Conservation (phyloP, 2,329 filamentous ascomycete genomes). For the Pyrenochaeta sp. region DNA sequence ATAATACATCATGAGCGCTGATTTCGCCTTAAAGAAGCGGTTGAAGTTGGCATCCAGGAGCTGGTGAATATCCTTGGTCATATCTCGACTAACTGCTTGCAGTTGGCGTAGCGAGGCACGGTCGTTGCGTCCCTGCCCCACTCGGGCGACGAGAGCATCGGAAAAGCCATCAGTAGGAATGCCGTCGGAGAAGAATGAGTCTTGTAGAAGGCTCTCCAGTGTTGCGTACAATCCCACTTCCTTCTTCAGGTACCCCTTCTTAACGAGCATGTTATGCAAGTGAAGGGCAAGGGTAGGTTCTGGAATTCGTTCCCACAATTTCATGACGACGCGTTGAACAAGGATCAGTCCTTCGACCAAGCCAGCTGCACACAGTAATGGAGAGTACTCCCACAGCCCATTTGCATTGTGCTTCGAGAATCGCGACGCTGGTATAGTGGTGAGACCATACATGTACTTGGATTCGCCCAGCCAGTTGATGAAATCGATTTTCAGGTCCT, state of each 20-base stretch:
- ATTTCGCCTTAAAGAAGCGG: slow-evolving; percentile 16
- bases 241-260: slow-evolving; percentile 51
- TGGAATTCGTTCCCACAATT: slow-evolving; percentile 52
- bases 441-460: slow-evolving; percentile 47
- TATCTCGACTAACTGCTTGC: slow-evolving; percentile 10
- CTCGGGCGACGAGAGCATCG: slow-evolving; percentile 1
- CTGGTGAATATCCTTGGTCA: slow-evolving; percentile 13
- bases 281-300: slow-evolving; percentile 55
- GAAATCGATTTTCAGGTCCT: slow-evolving; percentile 42
- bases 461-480: slow-evolving; percentile 51
- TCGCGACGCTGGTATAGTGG: slow-evolving; percentile 50
- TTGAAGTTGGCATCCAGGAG: slow-evolving; percentile 20
- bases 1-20: slow-evolving; percentile 23
- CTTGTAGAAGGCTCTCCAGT: slow-evolving; percentile 27
- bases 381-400: slow-evolving; percentile 60
- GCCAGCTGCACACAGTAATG: slow-evolving; percentile 58
- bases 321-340: slow-evolving; percentile 46
- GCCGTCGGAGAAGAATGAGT: slow-evolving; percentile 22
- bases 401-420: slow-evolving; percentile 55
- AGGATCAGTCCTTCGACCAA: slow-evolving; percentile 57
- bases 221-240: slow-evolving; percentile 45
- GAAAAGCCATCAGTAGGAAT: slow-evolving; percentile 11
- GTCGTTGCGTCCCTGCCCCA: slow-evolving; percentile 3
- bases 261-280: slow-evolving; percentile 59
- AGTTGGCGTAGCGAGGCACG: slow-evolving; percentile 9